Evolutionary conservation across 768 basidiomycete genomes (phyloP).

Genomic region (Pleurotus giganteus): DNA sequence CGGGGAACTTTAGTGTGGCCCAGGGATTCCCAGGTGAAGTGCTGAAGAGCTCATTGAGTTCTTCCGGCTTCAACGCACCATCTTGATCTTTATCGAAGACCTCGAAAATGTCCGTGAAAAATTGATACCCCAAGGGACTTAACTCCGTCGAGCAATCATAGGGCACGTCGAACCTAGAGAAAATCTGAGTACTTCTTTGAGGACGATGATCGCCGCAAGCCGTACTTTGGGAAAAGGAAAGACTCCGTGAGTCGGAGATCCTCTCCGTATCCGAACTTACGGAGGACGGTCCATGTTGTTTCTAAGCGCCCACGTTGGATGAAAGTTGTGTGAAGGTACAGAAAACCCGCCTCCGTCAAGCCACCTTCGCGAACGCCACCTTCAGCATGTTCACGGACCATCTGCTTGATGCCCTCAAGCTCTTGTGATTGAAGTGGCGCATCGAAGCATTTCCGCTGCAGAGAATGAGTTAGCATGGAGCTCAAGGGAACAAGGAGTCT

Average conservation of each 20-base stretch:
- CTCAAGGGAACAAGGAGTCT: background rate
- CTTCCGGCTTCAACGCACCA: conserved; percentile 80
- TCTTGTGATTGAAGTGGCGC: conserved; percentile 90
- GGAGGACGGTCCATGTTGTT: conserved; percentile 96
- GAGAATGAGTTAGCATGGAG: background rate
- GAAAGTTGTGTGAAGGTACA: conserved; percentile 94
- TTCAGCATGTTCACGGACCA: conserved; percentile 78
- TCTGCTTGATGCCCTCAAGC: conserved; percentile 93
- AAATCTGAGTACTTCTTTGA: conserved; percentile 8
- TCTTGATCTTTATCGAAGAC: conserved; percentile 97
- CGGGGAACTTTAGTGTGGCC: conserved; percentile 87
- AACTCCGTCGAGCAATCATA: conserved; percentile 94
- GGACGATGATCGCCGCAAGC: conserved; percentile 14
- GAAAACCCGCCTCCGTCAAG: conserved; percentile 89
- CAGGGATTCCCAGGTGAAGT: conserved; percentile 98
- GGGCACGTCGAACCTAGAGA: conserved; percentile 84
- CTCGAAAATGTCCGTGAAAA: conserved; percentile 96
- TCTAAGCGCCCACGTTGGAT: conserved; percentile 94
- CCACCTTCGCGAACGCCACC: conserved; percentile 75
- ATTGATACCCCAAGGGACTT: conserved; percentile 91
- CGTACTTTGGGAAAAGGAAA: conserved; percentile 87
- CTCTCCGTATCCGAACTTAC: conserved; percentile 95
- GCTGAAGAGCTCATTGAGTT: conserved; percentile 86
- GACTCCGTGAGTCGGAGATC: conserved; percentile 86
- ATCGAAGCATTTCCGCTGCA: conserved; percentile 91